Evolutionary conservation across 2,329 filamentous ascomycete genomes (phyloP).

Genomic region (Drechslerella dactyloides): DNA sequence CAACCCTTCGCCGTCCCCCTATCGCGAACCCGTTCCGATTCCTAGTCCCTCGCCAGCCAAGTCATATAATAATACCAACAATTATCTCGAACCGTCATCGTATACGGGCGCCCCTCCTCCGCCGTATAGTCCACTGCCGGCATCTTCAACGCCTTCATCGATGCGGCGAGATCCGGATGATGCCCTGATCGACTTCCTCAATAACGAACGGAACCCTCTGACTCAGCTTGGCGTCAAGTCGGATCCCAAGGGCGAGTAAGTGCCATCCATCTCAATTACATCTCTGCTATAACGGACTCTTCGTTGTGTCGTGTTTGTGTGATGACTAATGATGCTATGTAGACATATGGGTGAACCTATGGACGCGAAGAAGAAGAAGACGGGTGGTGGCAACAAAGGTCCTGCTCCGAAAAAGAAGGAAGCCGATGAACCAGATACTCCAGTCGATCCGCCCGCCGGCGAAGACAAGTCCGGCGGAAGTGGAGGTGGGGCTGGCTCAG

Average conservation of each 20-base stretch:
- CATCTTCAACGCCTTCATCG: constrained; percentile 11
- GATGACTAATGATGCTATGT: not conserved
- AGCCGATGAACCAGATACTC: constrained; percentile 22
- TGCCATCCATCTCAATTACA: not conserved
- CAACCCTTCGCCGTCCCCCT: constrained; percentile 12
- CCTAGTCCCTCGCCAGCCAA: constrained; percentile 28
- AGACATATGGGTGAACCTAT: constrained; percentile 43
- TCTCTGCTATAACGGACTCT: not conserved
- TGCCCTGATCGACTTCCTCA: constrained; percentile 39
- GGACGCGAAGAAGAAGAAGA: constrained; percentile 35
- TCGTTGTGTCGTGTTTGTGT: not conserved
- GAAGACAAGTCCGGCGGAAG: constrained; percentile 26
- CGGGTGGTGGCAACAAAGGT: constrained; percentile 3
- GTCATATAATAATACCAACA: constrained; percentile 9
- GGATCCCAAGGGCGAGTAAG: constrained; percentile 37
- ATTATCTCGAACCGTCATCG: constrained; percentile 36
- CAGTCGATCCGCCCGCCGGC: constrained; percentile 17
- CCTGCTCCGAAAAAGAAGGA: constrained; percentile 16
- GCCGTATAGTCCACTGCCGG: constrained; percentile 34
- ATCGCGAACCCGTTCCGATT: constrained; percentile 34
- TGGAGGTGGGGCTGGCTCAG: constrained; percentile 22
- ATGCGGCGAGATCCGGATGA: constrained; percentile 33
- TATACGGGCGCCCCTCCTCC: constrained; percentile 43
- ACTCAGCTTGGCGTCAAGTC: constrained; percentile 37
- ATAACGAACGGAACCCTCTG: constrained; percentile 38